Conservation (phyloP, 2,329 filamentous ascomycete species). For the Epichloe amarillans region DNA sequence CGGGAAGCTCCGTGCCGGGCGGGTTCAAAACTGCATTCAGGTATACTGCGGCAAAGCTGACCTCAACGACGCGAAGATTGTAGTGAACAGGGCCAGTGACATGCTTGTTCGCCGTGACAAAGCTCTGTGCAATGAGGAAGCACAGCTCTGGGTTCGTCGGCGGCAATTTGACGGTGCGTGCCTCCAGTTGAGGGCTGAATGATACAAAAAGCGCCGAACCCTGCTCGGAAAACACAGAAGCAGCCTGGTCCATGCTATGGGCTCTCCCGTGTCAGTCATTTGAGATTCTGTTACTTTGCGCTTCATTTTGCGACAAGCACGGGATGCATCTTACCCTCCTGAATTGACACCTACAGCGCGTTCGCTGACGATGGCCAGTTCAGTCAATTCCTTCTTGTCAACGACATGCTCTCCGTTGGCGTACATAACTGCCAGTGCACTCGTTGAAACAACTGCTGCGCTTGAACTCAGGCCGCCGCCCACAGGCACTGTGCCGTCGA, state of each 20-base stretch:
- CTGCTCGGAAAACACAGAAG: slow-evolving; percentile 81
- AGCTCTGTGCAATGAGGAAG: slow-evolving; percentile 90
- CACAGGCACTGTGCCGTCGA: slow-evolving; percentile 83
- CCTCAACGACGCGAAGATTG: slow-evolving; percentile 93
- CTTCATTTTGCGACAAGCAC: not conserved
- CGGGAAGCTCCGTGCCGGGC: slow-evolving; percentile 46
- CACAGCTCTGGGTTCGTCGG: slow-evolving; percentile 68
- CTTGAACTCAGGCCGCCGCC: slow-evolving; percentile 89
- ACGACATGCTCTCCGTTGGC: slow-evolving; percentile 69
- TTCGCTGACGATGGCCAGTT: slow-evolving; percentile 90
- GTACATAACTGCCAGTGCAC: slow-evolving; percentile 73
- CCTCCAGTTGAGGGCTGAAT: slow-evolving; percentile 68
- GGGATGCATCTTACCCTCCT: slow-evolving; percentile 52
- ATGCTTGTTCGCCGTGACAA: slow-evolving; percentile 88
- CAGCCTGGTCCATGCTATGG: slow-evolving; percentile 84
- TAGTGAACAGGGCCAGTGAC: slow-evolving; percentile 89
- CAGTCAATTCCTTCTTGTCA: slow-evolving; percentile 83
- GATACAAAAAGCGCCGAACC: slow-evolving; percentile 82
- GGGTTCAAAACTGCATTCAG: slow-evolving; percentile 46
- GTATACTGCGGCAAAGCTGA: slow-evolving; percentile 69
- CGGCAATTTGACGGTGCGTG: slow-evolving; percentile 69
- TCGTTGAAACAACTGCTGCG: slow-evolving; percentile 85
- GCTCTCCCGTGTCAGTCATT: not conserved
- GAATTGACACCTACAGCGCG: slow-evolving; percentile 91
- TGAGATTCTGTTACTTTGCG: not conserved